Evolutionary conservation across 2,329 filamentous ascomycete genomes (phyloP), one percentile per base, ranked within the genome.

Genomic region (Nigrograna mackinnonii): DNA sequence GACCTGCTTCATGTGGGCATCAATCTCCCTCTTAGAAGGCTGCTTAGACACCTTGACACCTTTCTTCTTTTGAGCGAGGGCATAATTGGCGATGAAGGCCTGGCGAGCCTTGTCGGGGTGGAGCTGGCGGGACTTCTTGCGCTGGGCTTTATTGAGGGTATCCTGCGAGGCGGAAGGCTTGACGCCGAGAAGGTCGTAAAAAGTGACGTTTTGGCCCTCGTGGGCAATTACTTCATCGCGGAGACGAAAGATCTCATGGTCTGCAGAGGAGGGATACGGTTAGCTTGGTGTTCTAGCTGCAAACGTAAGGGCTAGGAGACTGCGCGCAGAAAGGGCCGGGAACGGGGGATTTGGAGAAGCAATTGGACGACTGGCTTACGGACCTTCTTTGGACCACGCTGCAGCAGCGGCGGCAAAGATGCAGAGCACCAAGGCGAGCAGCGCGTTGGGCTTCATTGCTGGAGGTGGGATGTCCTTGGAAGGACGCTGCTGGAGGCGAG

Each of bases 61-160:
- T 60, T 76, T 59, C 43, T 79, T 63, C 47, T 78, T 79, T 39
- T 79, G 78, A 52, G 79, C 58, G 33, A 65, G 60, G 7, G 60
- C 78, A 60, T 83, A 84, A 64, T 87, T 84, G 51, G 87, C 80
- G 48, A 87, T 78, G 70, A 94, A 88, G 67, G 85, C 79, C 70
- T 91, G 89, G 70, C 87, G 89, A 59, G 92, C 91, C 77, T 97
- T 99, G 82, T 99, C 94, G 1, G 94, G 94, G 69, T 99, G 94
- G 35, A 96, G 78, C 39, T 82, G 78, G 52, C 85, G 82, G 34
- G 91, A 87, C 72, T 86, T 90, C 74, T 91, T 91, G 75, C 89
- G 89, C 79, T 95, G 96, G 58, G 91, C 91, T 71, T 94, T 95
- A 76, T 86, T 91, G 73, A 99, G 87, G 49, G 96, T 89, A 50